Base-by-base conservation (phyloP, 805 yeast species). In the Saturnispora saitoi region DNA sequence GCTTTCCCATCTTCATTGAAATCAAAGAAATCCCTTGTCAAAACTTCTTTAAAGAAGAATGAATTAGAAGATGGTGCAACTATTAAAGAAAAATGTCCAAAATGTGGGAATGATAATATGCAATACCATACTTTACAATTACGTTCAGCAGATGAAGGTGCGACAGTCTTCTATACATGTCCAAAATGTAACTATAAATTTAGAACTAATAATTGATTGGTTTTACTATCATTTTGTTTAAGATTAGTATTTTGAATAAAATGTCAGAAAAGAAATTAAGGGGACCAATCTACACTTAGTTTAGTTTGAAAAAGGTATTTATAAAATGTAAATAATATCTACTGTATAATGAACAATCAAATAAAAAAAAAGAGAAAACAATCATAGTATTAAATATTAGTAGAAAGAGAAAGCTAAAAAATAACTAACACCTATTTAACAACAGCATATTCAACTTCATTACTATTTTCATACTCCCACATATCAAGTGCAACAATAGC, bases 121-220 rank as follows among this genome's bases (percentile, higher is more conserved):
- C 90, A 83, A 64, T 93, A 91, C 65, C 98, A 93, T 63, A 93
- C 99, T 4, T 72, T 93, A 57, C 99, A 93, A 69, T 76, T 93
- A 58, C 81, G 99, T 70, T 86, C 96, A 48, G 99, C 99, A 1
- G 99, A 93, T 75, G 99, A 93, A 76, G 99, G 99, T 76, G 95
- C 99, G 28, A 93, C 99, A 9, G 98, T 93, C 32, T 93, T 93
- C 65, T 95, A 93, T 70, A 91, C 99, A 1, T 93, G 99, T 72
- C 83, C 95, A 1, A 70, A 77, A 38, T 93, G 99, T 76, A 89
- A 90, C 39, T 88, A 91, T 75, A 81, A 87, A 60, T 90, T 86
- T 73, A 83, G 97, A 72, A 90, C 96, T 32, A 91, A 93, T 67
- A 93, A 93, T 65, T 91, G 60, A 54, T 24, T 24, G 8, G 9